Evolutionary conservation across 257 asterid species (phyloP), one percentile per base, ranked within the genome.

Genomic region (Petunia axillaris): DNA sequence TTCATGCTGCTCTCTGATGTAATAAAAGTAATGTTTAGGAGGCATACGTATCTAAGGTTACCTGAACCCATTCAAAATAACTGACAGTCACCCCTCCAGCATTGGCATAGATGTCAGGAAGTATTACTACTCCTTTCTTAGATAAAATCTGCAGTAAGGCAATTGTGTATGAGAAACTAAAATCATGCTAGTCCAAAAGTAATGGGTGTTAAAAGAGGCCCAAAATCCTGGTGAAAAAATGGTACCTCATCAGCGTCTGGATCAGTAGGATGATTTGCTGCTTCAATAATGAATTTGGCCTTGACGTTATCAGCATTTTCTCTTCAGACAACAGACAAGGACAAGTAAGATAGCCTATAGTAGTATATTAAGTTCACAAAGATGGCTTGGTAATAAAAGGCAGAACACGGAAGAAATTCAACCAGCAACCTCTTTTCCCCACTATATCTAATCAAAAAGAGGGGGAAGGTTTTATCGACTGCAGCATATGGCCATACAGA

Each of bases 51-150:
- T 68, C 57, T 43, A 16, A 68, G 44, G 76, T 68, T 88, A 94
- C 97, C 98, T 94, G 98, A 80, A 94, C 98, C 97, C 98, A 94
- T 85, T 93, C 98, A 44, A 94, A 94, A 77, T 94, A 94, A 81
- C 98, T 94, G 73, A 93, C 98, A 6, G 97, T 94, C 80, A 93
- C 97, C 44, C 98, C 98, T 83, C 97, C 98, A 36, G 97, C 83
- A 73, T 93, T 94, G 35, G 98, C 98, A 76, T 93, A 94, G 53
- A 94, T 91, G 59, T 94, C 98, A 0, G 98, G 98, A 46, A 94
- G 97, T 68, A 93, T 91, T 75, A 81, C 57, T 15, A 94, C 89
- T 35, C 97, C 97, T 75, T 89, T 94, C 76, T 89, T 93, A 11
- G 93, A 89, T 86, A 94, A 81, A 85, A 94, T 94, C 98, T 94